Percentiles rank a stretch among this genome's conserved stretches.
phyloP scores from a whole-genome alignment of 116 monocot species.

The Zostera marina region DNA sequence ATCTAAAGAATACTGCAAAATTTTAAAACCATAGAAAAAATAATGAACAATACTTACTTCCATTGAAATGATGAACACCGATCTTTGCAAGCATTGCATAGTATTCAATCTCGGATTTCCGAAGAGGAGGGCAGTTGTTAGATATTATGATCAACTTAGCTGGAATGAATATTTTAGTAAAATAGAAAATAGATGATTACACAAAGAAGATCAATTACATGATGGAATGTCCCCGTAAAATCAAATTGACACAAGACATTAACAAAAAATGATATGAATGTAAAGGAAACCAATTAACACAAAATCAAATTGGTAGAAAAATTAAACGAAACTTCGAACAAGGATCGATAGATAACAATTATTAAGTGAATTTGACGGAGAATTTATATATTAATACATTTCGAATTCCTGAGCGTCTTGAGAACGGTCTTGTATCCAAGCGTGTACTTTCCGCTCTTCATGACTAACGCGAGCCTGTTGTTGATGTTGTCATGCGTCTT shows the following conservation, averaged over 20 bases:
- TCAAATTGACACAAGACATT: too few relatives aligned
- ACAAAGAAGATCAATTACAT: too few relatives aligned
- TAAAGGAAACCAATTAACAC: too few relatives aligned
- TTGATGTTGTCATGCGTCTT: slow-evolving; percentile 82
- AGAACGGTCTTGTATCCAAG: slow-evolving; percentile 84
- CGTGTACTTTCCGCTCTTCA: slow-evolving; percentile 96
- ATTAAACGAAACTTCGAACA: too few relatives aligned
- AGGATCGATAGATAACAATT: too few relatives aligned
- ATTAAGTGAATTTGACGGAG: too few relatives aligned
- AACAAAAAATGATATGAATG: too few relatives aligned
- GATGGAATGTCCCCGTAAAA: too few relatives aligned
- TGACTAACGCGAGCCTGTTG: slow-evolving; percentile 76
- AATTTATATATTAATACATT: slow-evolving; percentile 20
- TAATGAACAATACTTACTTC: slow-evolving; percentile 1
- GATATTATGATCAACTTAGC: slow-evolving; percentile 12
- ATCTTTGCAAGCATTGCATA: slow-evolving; percentile 16
- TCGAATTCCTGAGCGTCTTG: slow-evolving; percentile 43
- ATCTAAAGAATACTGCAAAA: too few relatives aligned
- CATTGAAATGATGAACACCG: slow-evolving; percentile 16
- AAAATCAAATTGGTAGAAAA: too few relatives aligned
- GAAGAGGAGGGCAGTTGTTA: slow-evolving; percentile 16
- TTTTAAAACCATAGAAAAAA: too few relatives aligned
- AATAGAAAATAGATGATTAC: too few relatives aligned
- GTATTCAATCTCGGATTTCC: slow-evolving; percentile 14
- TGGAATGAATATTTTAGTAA: background rate